phyloP scores from a whole-genome alignment of 2,329 filamentous ascomycete species.

The Coniochaeta hoffmannii region DNA sequence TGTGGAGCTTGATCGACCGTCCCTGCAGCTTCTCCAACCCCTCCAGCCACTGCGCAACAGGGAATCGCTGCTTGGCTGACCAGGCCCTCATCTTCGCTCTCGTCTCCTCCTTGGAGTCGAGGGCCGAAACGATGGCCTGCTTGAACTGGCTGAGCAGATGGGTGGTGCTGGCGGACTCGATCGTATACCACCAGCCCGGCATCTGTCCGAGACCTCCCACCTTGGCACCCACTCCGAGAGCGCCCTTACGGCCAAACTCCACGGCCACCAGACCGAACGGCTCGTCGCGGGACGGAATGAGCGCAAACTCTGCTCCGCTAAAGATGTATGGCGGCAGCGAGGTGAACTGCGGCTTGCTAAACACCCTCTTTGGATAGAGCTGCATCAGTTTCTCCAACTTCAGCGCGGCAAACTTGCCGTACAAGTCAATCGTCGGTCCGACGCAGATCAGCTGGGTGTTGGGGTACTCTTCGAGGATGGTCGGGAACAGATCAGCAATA shows the following conservation, averaged over 20 bases:
- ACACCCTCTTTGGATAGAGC: conserved; percentile 55
- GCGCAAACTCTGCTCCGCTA: conserved; percentile 57
- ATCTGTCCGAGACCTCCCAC: conserved; percentile 60
- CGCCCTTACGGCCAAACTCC: conserved; percentile 60
- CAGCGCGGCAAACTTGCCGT: conserved; percentile 58
- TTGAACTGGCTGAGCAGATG: conserved; percentile 59
- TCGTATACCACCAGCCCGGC: conserved; percentile 63
- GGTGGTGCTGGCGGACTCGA: conserved; percentile 54
- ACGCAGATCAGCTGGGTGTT: conserved; percentile 55
- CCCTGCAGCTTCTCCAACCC: conserved; percentile 53
- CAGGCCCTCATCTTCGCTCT: conserved; percentile 56
- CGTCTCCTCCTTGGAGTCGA: conserved; percentile 46
- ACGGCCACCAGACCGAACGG: conserved; percentile 61
- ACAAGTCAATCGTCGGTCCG: conserved; percentile 58
- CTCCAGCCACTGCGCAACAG: conserved; percentile 58
- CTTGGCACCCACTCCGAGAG: conserved; percentile 55
- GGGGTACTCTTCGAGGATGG: conserved; percentile 48
- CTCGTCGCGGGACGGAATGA: conserved; percentile 60
- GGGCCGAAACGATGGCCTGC: conserved; percentile 49
- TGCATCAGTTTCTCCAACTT: conserved; percentile 57
- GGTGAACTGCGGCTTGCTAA: conserved; percentile 58
- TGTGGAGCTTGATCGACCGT: conserved; percentile 37
- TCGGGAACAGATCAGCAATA: conserved; percentile 58
- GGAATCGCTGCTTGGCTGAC: conserved; percentile 57
- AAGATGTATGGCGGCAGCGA: conserved; percentile 56